phyloP scores from a whole-genome alignment of 2,329 filamentous ascomycete species.

The Drechslerella dactyloides region DNA sequence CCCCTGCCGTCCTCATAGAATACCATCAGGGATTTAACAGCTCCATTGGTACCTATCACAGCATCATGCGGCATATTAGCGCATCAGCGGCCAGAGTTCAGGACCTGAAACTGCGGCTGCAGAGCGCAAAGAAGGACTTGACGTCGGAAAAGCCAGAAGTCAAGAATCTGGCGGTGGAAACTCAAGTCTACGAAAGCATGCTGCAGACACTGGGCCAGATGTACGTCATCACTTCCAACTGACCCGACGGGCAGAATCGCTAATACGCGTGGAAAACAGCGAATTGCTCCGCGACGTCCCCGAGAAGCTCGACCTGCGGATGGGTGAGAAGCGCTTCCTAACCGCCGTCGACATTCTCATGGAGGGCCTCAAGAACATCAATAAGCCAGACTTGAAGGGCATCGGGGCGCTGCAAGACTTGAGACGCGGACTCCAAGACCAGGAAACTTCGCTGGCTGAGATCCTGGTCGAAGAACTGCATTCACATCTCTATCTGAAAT shows the following conservation, averaged over 20 bases:
- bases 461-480: constrained; percentile 97
- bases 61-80: constrained; percentile 93
- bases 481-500: constrained; percentile 96
- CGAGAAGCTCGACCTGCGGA: constrained; percentile 88
- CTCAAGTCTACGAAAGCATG: constrained; percentile 88
- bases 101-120: constrained; percentile 79
- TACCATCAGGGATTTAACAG: constrained; percentile 99
- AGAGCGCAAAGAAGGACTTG: constrained; percentile 78
- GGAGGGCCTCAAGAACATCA: constrained; percentile 80
- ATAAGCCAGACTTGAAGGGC: constrained; percentile 85
- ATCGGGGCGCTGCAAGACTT: constrained; percentile 89
- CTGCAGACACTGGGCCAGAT: constrained; percentile 81
- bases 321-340: constrained; percentile 94
- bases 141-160: constrained; percentile 87
- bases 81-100: constrained; percentile 85
- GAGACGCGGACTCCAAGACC: constrained; percentile 85
- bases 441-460: constrained; percentile 89
- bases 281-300: constrained; percentile 89
- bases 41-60: constrained; percentile 98
- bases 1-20: constrained; percentile 62
- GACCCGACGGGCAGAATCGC: background rate
- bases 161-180: constrained; percentile 83
- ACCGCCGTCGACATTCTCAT: constrained; percentile 91
- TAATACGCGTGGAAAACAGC: constrained; percentile 55
- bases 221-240: constrained; percentile 50